phyloP scores from a whole-genome alignment of 208 protist species.

The Acanthamoeba triangularis region DNA sequence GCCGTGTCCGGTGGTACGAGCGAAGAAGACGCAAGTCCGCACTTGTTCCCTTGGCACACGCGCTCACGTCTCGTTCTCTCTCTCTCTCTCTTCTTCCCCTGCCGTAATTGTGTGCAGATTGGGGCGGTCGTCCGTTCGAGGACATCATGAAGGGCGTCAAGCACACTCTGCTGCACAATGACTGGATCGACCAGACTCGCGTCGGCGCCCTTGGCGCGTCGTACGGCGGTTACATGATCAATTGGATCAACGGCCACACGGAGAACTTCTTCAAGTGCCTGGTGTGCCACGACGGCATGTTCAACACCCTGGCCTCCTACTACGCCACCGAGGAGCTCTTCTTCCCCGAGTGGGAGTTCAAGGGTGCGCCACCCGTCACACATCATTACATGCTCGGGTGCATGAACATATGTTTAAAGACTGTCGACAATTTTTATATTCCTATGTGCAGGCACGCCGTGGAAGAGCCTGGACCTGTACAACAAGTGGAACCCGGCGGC shows the following conservation, averaged over 20 bases:
- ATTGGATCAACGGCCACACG: conserved; percentile 81
- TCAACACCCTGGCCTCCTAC: conserved; percentile 50
- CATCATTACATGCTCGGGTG: not conserved
- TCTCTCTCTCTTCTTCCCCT: too few species aligned
- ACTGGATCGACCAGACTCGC: conserved; percentile 58
- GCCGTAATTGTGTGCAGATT: not conserved
- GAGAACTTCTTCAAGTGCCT: conserved; percentile 77
- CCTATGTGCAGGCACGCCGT: conserved; percentile 5
- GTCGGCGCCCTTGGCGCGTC: conserved; percentile 66
- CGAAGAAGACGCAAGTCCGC: not conserved
- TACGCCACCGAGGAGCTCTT: conserved; percentile 81
- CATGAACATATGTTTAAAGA: too few species aligned
- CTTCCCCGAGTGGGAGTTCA: conserved; percentile 74
- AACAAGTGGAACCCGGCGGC: conserved; percentile 75
- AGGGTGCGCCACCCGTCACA: not conserved
- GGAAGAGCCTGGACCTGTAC: not conserved
- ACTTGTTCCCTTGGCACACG: too few species aligned
- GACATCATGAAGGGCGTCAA: conserved; percentile 78
- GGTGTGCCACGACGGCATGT: conserved; percentile 81
- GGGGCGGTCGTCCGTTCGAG: conserved; percentile 79
- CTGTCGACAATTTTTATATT: too few species aligned
- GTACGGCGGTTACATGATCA: conserved; percentile 82
- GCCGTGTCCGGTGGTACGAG: not conserved
- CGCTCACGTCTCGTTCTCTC: not conserved
- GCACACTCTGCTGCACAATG: conserved; percentile 50